Evolutionary conservation across 1,284 basidiomycete species (phyloP).

Genomic region (Apiotrichum domesticum): DNA sequence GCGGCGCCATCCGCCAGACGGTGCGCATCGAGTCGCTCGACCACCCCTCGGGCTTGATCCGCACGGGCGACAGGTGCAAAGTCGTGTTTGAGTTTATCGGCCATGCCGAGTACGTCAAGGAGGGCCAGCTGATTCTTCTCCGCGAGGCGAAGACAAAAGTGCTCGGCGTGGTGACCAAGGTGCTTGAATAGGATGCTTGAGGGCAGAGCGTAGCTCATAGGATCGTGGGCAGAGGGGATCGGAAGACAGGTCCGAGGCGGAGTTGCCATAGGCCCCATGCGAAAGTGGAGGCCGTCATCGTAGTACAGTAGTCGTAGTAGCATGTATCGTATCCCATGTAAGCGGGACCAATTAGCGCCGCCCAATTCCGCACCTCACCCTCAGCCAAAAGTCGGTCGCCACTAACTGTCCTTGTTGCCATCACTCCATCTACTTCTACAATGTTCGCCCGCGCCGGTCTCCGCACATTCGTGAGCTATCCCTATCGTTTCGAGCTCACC

Average conservation of each 20-base stretch:
- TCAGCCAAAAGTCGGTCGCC: not conserved
- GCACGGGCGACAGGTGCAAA: conserved; percentile 83
- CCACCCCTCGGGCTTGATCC: conserved; percentile 73
- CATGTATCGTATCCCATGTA: not conserved
- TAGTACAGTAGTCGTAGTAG: too few species aligned
- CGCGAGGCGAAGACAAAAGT: conserved; percentile 91
- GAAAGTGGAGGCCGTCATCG: too few species aligned
- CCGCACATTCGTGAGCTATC: conserved; percentile 32
- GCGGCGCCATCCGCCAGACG: conserved; percentile 58
- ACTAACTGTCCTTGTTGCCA: not conserved
- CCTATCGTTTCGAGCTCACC: conserved; percentile 2
- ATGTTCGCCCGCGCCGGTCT: conserved; percentile 45
- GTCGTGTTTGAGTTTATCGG: conserved; percentile 79
- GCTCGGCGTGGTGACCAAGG: conserved; percentile 39
- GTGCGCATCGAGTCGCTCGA: conserved; percentile 84
- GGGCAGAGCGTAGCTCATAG: not conserved
- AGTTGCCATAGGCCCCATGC: too few species aligned
- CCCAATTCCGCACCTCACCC: not conserved
- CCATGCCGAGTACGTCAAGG: conserved; percentile 82
- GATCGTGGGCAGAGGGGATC: too few species aligned
- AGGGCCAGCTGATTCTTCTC: conserved; percentile 84
- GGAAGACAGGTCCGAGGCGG: too few species aligned
- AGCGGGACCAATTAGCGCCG: not conserved
- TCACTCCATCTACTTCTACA: not conserved
- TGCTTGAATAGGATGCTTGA: conserved; percentile 21